phyloP scores from a whole-genome alignment of 805 yeast species.

The Saccharomycopsis amapae region DNA sequence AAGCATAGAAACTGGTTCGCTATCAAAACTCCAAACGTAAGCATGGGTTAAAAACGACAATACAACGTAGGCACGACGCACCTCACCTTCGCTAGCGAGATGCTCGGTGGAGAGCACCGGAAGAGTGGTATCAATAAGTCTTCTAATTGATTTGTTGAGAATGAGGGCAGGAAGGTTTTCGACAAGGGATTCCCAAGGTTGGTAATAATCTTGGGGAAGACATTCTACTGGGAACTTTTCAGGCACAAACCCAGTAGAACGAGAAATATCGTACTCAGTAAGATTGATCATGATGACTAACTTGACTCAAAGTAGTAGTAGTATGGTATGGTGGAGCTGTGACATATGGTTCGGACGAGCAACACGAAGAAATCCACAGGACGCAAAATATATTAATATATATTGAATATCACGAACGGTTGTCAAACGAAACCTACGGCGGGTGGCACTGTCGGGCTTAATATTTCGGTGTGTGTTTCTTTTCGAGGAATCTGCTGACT shows the following conservation, averaged over 20 bases:
- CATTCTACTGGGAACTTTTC: constrained; percentile 50
- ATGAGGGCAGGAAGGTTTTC: constrained; percentile 65
- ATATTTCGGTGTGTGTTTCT: no score
- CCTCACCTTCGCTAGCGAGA: constrained; percentile 38
- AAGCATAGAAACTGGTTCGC: constrained; percentile 47
- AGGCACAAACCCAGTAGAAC: constrained; percentile 74
- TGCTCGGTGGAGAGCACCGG: constrained; percentile 47
- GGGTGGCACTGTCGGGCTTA: no score
- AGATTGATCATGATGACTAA: constrained; percentile 36
- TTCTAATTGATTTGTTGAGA: constrained; percentile 54
- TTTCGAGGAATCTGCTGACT: no score
- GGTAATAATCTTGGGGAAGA: constrained; percentile 55
- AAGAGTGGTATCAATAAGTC: constrained; percentile 49
- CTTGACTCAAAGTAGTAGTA: no score
- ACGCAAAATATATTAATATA: no score
- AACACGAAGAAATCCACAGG: no score
- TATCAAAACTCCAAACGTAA: constrained; percentile 77
- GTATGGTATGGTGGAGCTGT: no score
- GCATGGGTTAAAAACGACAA: constrained; percentile 81
- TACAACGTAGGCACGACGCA: constrained; percentile 74
- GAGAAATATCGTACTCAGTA: constrained; percentile 63
- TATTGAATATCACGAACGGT: no score
- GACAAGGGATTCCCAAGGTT: constrained; percentile 72
- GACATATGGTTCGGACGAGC: no score
- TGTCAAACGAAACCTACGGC: no score